Conservation (phyloP, 2,329 filamentous ascomycete genomes). For the Stachybotrys echinatus region DNA sequence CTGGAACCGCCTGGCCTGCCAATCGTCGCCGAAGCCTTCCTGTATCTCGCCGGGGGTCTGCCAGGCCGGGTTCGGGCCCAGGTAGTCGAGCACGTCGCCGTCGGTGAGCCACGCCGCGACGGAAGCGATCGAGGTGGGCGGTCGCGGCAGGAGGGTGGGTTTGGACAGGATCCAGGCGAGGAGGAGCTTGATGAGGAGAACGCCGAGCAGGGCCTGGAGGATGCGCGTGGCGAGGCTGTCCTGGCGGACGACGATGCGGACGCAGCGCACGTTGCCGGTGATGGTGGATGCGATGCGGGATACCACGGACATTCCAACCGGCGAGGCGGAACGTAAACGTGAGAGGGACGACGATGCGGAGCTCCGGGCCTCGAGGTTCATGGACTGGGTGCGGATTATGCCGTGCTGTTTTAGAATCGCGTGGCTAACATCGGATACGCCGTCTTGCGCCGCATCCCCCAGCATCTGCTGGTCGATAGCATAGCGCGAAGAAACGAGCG, state of each 20-base stretch:
- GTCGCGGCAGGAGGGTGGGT: slow-evolving; percentile 19
- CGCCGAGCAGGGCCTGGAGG: slow-evolving; percentile 24
- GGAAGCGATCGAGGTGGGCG: slow-evolving; percentile 29
- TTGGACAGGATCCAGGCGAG: slow-evolving; percentile 21
- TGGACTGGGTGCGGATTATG: slow-evolving; percentile 27
- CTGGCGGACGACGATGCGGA: slow-evolving; percentile 17
- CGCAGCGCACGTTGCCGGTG: slow-evolving; percentile 8
- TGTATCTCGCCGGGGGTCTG: not conserved
- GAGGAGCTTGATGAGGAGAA: slow-evolving; percentile 18
- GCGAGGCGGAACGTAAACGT: no score
- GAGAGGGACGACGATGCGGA: no score
- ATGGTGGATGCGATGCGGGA: slow-evolving; percentile 9
- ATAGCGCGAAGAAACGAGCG: slow-evolving; percentile 25
- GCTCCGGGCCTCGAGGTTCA: slow-evolving; percentile 22
- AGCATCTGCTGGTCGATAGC: slow-evolving; percentile 21
- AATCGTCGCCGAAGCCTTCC: not conserved
- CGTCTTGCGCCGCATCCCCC: slow-evolving; percentile 7
- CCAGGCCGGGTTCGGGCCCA: not conserved
- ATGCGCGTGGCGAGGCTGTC: slow-evolving; percentile 25
- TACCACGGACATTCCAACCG: no score
- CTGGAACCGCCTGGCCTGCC: not conserved
- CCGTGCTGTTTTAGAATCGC: slow-evolving; percentile 29
- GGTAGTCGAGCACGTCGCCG: slow-evolving; percentile 24
- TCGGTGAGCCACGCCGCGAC: slow-evolving; percentile 28
- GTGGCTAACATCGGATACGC: slow-evolving; percentile 15